Percentiles rank a stretch among this genome's conserved stretches.
Evolutionary conservation across 1,284 basidiomycete genomes (phyloP).

Genomic region (Xerocomus amazonicus): DNA sequence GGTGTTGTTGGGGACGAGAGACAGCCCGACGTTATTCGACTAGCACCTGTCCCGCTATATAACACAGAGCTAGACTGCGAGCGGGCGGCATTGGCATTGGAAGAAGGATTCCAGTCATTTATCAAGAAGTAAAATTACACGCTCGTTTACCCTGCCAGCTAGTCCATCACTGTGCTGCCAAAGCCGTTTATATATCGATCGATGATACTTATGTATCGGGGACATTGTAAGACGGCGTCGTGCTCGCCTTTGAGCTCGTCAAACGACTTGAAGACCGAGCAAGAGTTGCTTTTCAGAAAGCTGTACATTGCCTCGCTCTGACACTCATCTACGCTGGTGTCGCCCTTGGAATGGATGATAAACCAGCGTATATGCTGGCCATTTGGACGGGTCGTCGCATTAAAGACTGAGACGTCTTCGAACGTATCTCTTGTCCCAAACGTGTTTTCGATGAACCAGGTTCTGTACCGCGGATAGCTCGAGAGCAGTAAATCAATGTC

Average conservation of each 20-base stretch:
- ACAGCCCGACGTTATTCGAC: conserved; percentile 84
- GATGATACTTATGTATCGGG: conserved; percentile 49
- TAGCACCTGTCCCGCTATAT: conserved; percentile 83
- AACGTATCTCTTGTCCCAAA: conserved; percentile 56
- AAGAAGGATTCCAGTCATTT: conserved; percentile 46
- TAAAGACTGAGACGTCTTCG: conserved; percentile 45
- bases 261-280: conserved; percentile 40
- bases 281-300: conserved; percentile 44
- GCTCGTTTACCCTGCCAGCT: neutral
- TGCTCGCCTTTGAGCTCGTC: conserved; percentile 52
- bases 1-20: conserved; percentile 91
- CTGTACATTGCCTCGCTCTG: conserved; percentile 60
- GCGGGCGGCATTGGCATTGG: conserved; percentile 58
- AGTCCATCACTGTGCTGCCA: conserved; percentile 1
- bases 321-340: conserved; percentile 58
- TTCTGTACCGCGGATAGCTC: conserved; percentile 59
- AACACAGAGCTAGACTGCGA: conserved; percentile 79
- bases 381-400: conserved; percentile 36
- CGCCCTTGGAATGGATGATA: conserved; percentile 69
- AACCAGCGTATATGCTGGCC: conserved; percentile 53
- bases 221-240: conserved; percentile 47
- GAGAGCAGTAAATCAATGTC: conserved; percentile 61
- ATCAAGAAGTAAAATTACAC: conserved; percentile 10
- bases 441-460: conserved; percentile 61
- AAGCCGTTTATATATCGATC: conserved; percentile 35